Conservation (phyloP, 345 rosid species). For the Bruguiera sexangula region DNA sequence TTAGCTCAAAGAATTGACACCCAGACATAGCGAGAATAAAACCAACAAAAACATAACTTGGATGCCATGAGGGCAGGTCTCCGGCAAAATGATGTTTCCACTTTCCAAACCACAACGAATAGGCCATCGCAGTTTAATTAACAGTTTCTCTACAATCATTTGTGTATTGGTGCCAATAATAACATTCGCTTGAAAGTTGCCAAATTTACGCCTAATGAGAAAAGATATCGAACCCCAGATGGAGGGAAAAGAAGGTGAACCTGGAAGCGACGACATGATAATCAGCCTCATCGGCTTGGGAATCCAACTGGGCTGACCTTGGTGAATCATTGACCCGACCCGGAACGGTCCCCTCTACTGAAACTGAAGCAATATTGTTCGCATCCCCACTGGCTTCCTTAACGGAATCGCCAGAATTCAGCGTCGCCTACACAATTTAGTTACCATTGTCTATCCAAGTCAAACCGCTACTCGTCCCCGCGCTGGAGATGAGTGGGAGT, state of each 20-base stretch:
- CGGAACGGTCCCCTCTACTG: slow-evolving; percentile 40
- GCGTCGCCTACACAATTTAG: slow-evolving; percentile 35
- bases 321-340: slow-evolving; percentile 43
- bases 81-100: too few relatives aligned
- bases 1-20: slow-evolving; percentile 5
- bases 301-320: slow-evolving; percentile 35
- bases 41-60: neutral
- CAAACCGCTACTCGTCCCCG: too few relatives aligned
- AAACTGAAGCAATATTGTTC: slow-evolving; percentile 17
- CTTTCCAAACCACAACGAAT: too few relatives aligned
- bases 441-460: too few relatives aligned
- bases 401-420: slow-evolving; percentile 45
- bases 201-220: too few relatives aligned
- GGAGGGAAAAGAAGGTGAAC: slow-evolving; percentile 20
- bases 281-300: slow-evolving; percentile 35
- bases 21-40: neutral
- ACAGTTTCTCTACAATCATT: too few relatives aligned
- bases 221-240: neutral
- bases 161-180: too few relatives aligned
- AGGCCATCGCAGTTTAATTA: too few relatives aligned
- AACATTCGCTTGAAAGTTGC: too few relatives aligned
- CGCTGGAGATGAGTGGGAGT: too few relatives aligned
- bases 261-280: slow-evolving; percentile 47
- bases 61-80: neutral
- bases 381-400: slow-evolving; percentile 42